A percentile compares a stretch with the other conserved stretches of the same genome.
phyloP scores from a whole-genome alignment of 148 eudicot genomes.

The Persicaria maculosa region DNA sequence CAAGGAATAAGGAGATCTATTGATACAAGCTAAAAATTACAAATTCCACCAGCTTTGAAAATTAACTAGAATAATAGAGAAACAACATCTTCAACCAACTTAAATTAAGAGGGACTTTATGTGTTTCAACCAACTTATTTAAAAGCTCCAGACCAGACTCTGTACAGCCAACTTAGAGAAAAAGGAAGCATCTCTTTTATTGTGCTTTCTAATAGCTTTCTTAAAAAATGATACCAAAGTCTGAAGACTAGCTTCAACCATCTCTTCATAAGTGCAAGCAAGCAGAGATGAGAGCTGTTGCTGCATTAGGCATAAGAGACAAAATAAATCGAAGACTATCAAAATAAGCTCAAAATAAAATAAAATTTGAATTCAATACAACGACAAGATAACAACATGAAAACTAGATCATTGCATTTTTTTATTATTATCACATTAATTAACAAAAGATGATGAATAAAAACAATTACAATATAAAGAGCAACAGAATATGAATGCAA shows the following conservation, averaged over 20 bases:
- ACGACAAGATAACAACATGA: neutral
- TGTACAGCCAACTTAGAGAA: slow-evolving; percentile 52
- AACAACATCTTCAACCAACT: slow-evolving; percentile 15
- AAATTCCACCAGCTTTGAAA: too few relatives aligned
- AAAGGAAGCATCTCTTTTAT: slow-evolving; percentile 68
- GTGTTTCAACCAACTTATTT: slow-evolving; percentile 52
- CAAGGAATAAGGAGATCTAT: too few relatives aligned
- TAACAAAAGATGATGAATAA: too few relatives aligned
- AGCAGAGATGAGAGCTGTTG: slow-evolving; percentile 84
- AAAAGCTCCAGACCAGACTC: slow-evolving; percentile 76
- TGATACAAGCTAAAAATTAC: too few relatives aligned
- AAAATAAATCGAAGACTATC: slow-evolving; percentile 10
- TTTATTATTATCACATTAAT: neutral
- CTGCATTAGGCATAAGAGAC: slow-evolving; percentile 31
- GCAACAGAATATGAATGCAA: slow-evolving; percentile 7
- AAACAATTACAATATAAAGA: too few relatives aligned
- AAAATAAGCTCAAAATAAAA: neutral
- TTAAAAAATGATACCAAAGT: slow-evolving; percentile 82
- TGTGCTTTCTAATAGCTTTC: slow-evolving; percentile 75
- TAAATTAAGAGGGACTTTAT: slow-evolving; percentile 60
- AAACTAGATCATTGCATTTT: neutral
- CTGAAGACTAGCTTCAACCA: slow-evolving; percentile 90
- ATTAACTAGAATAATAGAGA: too few relatives aligned
- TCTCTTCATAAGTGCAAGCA: slow-evolving; percentile 85
- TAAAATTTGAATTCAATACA: neutral